These are phyloP conservation scores for Pilatotrama ljubarskyi DNA, from an alignment of 768 basidiomycete species.

Conservation along the genomic window DNA sequence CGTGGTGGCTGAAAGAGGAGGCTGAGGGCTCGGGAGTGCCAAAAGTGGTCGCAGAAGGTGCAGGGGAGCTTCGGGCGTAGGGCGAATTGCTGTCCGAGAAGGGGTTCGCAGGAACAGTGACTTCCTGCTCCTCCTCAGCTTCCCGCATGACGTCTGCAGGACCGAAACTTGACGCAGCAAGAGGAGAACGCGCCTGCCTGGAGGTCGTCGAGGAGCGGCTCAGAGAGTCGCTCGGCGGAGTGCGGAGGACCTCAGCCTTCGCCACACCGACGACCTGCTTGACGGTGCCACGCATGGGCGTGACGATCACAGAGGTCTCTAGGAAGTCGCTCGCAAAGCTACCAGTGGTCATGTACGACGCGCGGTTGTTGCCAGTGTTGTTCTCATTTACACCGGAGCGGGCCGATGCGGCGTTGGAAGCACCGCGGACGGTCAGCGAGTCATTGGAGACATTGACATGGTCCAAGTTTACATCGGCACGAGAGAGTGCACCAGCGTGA, in stretches of 20 bases:
- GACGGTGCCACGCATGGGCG: constrained; percentile 61
- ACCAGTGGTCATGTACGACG: constrained; percentile 73
- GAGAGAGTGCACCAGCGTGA: constrained; percentile 52
- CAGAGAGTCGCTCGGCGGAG: constrained; percentile 34
- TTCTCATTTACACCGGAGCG: constrained; percentile 54
- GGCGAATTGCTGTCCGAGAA: constrained; percentile 63
- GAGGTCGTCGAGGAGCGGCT: constrained; percentile 30
- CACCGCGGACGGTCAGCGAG: constrained; percentile 36
- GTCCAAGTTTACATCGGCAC: constrained; percentile 59
- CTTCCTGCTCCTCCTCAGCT: constrained; percentile 36
- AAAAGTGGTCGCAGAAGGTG: constrained; percentile 41
- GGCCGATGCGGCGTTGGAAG: constrained; percentile 45
- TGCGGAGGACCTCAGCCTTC: constrained; percentile 75
- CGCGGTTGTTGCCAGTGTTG: constrained; percentile 46
- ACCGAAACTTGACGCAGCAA: constrained; percentile 71
- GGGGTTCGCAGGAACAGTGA: constrained; percentile 44
- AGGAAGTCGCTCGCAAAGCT: constrained; percentile 79
- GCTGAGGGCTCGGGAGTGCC: constrained; percentile 29
- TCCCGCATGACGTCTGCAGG: constrained; percentile 64
- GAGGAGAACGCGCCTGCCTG: constrained; percentile 61
- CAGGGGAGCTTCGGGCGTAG: constrained; percentile 27
- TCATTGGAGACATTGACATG: constrained; percentile 63
- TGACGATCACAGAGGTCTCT: constrained; percentile 82
- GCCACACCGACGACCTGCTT: constrained; percentile 69
- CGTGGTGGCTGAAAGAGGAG: constrained; percentile 29